A percentile compares a stretch with the other conserved stretches of the same genome.
Conservation (phyloP, 306 rosid species). For the Prunus dulcis region DNA sequence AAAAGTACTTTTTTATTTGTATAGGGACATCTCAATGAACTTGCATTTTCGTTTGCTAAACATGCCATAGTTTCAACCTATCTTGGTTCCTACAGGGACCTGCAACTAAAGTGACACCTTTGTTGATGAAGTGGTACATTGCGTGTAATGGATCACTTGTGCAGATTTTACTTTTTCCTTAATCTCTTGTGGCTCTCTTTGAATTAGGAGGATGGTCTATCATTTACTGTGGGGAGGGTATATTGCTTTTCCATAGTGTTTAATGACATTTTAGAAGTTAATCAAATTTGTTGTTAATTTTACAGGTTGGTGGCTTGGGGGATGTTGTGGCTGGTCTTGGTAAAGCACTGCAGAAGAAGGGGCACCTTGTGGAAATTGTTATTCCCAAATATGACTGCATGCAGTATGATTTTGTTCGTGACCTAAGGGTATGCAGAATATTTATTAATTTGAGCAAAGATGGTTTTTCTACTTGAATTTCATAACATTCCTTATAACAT, state of each 20-base stretch:
- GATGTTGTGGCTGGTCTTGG: constrained; percentile 88
- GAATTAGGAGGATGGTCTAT: neutral
- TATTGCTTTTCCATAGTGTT: neutral
- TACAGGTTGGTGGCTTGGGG: constrained; percentile 96
- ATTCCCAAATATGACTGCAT: constrained; percentile 96
- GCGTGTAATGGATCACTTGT: neutral
- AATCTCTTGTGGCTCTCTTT: neutral
- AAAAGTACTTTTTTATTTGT: neutral
- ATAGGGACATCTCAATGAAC: neutral
- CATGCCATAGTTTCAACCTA: neutral
- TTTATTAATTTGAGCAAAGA: neutral
- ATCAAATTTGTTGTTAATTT: constrained; percentile 20
- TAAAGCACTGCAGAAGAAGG: constrained; percentile 87
- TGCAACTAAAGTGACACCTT: neutral
- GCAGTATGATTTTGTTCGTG: constrained; percentile 54
- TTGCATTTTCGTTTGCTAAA: neutral
- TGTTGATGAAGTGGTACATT: neutral
- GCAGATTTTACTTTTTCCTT: neutral
- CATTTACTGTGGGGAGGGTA: neutral
- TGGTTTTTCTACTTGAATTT: neutral
- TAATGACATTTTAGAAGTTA: neutral
- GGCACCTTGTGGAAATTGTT: constrained; percentile 91
- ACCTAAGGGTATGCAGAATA: constrained; percentile 63
- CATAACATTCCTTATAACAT: constrained; percentile 23
- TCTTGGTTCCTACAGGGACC: neutral